Evolutionary conservation across 176 grass and related monocot genomes (phyloP).

Genomic region (bread wheat (Triticum aestivum)): IWGSC_CS_RefSeq_v2.1 NC_057810.1:359462099-359462598

Average conservation of each 20-base stretch:
- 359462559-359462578: constrained; percentile 75
- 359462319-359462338: constrained; percentile 39
- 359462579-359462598: constrained; percentile 78
- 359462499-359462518: constrained; percentile 94
- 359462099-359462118: no score
- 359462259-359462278: constrained; percentile 28
- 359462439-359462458: constrained; percentile 20
- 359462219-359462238: constrained; percentile 24
- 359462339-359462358: constrained; percentile 26
- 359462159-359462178: not conserved
- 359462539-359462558: constrained; percentile 70
- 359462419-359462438: not conserved
- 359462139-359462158: not conserved
- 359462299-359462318: not conserved
- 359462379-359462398: constrained; percentile 31
- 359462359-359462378: constrained; percentile 20
- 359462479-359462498: constrained; percentile 63
- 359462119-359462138: not conserved
- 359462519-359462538: constrained; percentile 73
- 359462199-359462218: not conserved
- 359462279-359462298: constrained; percentile 19
- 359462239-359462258: not conserved
- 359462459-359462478: constrained; percentile 44
- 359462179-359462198: not conserved
- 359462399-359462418: constrained; percentile 13